Evolutionary conservation across 1,284 basidiomycete species (phyloP).

Genomic region (Trametes versicolor): DNA sequence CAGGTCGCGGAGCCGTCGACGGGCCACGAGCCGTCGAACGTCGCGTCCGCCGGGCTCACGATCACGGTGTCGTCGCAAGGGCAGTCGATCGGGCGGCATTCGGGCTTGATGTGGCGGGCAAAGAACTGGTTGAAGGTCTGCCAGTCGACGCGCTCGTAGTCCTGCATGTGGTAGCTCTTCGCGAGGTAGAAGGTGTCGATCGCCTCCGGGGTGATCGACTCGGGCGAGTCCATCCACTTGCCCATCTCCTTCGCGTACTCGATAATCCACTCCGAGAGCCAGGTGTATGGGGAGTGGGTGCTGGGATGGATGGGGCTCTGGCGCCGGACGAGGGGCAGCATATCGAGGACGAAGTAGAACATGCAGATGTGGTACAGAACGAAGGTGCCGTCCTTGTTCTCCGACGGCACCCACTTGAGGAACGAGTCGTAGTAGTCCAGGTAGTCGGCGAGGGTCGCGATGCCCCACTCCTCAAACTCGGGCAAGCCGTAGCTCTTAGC

Average conservation of each 20-base stretch:
- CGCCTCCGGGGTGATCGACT: conserved; percentile 27
- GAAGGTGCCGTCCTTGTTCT: conserved; percentile 25
- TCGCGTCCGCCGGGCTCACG: conserved; percentile 35
- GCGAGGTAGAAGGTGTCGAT: conserved; percentile 30
- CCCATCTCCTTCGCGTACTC: conserved; percentile 34
- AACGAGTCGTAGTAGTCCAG: conserved; percentile 27
- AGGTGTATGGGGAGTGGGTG: conserved; percentile 23
- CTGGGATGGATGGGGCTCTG: conserved; percentile 32
- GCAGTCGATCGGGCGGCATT: conserved; percentile 28
- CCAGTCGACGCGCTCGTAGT: conserved; percentile 32
- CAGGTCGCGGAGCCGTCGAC: conserved; percentile 27
- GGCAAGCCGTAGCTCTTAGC: conserved; percentile 26
- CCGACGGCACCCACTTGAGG: conserved; percentile 32
- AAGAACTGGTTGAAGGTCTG: conserved; percentile 38
- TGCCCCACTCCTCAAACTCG: conserved; percentile 21
- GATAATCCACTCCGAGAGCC: conserved; percentile 36
- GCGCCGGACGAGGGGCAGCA: conserved; percentile 20
- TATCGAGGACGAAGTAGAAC: conserved; percentile 36
- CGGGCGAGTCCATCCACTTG: conserved; percentile 30
- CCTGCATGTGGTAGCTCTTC: conserved; percentile 31
- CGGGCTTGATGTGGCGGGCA: conserved; percentile 28
- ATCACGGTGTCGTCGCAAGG: conserved; percentile 26
- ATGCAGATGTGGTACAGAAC: conserved; percentile 33
- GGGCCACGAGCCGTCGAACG: conserved; percentile 33
- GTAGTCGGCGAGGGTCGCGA: conserved; percentile 34